Base-by-base conservation (phyloP, 306 rosid genomes). In the Betula pendula region DNA sequence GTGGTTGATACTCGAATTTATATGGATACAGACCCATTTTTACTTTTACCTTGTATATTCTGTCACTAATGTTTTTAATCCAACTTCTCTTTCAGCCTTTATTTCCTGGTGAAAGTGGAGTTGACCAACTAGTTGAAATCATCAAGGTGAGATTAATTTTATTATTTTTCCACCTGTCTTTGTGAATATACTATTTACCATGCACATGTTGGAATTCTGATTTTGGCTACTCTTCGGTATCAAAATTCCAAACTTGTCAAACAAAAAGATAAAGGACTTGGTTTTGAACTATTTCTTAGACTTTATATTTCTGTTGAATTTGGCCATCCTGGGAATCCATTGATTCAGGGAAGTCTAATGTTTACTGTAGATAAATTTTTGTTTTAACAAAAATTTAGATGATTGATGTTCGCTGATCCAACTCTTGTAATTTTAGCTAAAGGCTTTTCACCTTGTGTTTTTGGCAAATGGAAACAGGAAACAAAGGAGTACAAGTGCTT, bases 61-160 rank as follows among this genome's bases (percentile, higher is more conserved):
- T 35, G 33, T 8, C 29, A 3, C 70, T 73, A 59, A 72, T 22
- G 12, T 25, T 80, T 42, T 82, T 47, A 82, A 35, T 52, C 75
- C 70, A 77, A 80, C 51, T 77, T 87, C 66, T 82, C 66, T 79
- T 89, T 73, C 96, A 95, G 98, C 97, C 98, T 68, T 81, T 95
- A 89, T 95, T 95, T 79, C 98, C 98, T 71, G 98, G 97, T 44
- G 98, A 95, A 85, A 95, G 98, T 84, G 98, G 98, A 63, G 98
- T 95, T 51, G 98, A 95, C 85, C 98, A 95, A 79, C 93, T 95
- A 78, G 98, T 95, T 81, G 98, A 95, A 88, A 90, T 95, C 81
- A 95, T 95, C 80, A 95, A 95, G 98, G 98, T 95, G 77, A 77
- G 83, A 50, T 69, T 24, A 45, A 20, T 51, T 35, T 5, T 48